Base-by-base conservation (phyloP, 345 rosid species). In the Angophora floribunda region DNA sequence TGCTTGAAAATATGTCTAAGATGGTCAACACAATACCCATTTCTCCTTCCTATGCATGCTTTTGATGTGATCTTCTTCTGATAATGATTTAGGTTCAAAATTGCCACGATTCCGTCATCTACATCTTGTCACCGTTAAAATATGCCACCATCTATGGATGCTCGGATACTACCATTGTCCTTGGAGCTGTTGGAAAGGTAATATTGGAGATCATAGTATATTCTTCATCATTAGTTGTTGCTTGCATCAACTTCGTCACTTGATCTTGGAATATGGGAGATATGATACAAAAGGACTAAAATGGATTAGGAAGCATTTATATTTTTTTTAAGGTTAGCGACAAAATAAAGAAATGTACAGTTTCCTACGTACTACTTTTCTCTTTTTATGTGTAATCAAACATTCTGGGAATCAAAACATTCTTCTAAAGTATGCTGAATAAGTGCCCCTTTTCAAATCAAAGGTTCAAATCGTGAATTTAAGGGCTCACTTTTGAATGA, bases 181-280 rank as follows among this genome's bases (percentile, higher is more conserved):
- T 98, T 89, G 99, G 99, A 92, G 99, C 99, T 87, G 98, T 96
- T 90, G 99, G 99, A 92, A 98, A 98, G 99, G 99, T 98, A 93
- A 87, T 70, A 19, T 65, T 89, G 6, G 67, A 78, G 44, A 80
- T 82, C 87, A 50, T 78, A 75, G 82, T 36, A 36, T 75, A 21
- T 41, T 13, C 82, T 75, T 75, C 82, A 51, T 80, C 86, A 86
- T 65, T 78, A 49, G 59, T 17, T 84, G 14, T 61, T 7, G 65
- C 61, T 85, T 36, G 49, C 49, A 36, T 75, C 4, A 10, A 41
- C 49, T 75, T 75, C 87, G 36, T 85, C 65, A 85, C 3, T 19
- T n/a, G 49, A 51, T 14, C 45, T 52, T 52, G 82, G 49, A 70
- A 70, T 17, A 70, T 41, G 21, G 47, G 82, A 70, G 49, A 70